These are phyloP conservation scores for Hemerocallis citrina DNA, from an alignment of 106 monocot species.

Conservation along the genomic window DNA sequence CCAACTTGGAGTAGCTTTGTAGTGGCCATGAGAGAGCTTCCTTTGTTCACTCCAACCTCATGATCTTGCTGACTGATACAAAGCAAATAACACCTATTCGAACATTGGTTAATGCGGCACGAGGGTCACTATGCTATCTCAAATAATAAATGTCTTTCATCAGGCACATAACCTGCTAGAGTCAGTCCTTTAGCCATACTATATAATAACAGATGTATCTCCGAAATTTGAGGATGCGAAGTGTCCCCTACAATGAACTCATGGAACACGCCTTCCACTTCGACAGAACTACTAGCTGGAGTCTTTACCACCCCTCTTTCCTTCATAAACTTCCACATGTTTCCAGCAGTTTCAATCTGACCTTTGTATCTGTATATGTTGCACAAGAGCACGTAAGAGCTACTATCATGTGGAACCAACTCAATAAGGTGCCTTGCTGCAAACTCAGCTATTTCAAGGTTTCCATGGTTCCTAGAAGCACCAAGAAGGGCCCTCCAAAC, in stretches of 20 bases:
- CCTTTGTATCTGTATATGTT: conserved; percentile 42
- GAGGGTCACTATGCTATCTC: not conserved
- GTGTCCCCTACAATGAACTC: conserved; percentile 26
- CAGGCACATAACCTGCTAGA: conserved; percentile 14
- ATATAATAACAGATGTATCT: conserved; percentile 22
- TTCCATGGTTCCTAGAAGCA: conserved; percentile 35
- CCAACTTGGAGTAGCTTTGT: too few species aligned
- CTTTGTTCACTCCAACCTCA: too few species aligned
- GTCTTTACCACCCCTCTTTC: conserved; percentile 35
- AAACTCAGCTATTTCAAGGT: conserved; percentile 37
- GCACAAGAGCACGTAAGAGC: conserved; percentile 45
- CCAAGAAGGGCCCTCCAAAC: conserved; percentile 54
- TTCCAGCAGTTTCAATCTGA: conserved; percentile 21
- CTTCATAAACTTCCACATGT: conserved; percentile 47
- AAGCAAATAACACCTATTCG: too few species aligned
- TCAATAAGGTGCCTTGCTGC: conserved; percentile 38
- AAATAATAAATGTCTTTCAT: conserved; percentile 12
- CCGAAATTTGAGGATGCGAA: conserved; percentile 27
- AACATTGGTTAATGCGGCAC: too few species aligned
- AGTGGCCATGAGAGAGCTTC: too few species aligned
- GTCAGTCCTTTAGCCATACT: conserved; percentile 8
- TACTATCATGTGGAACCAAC: conserved; percentile 34
- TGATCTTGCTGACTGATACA: too few species aligned
- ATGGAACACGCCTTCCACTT: conserved; percentile 28
- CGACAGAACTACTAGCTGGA: conserved; percentile 40